Conservation (phyloP, 2,329 filamentous ascomycete species). For the Phialemoniopsis sp. region DNA sequence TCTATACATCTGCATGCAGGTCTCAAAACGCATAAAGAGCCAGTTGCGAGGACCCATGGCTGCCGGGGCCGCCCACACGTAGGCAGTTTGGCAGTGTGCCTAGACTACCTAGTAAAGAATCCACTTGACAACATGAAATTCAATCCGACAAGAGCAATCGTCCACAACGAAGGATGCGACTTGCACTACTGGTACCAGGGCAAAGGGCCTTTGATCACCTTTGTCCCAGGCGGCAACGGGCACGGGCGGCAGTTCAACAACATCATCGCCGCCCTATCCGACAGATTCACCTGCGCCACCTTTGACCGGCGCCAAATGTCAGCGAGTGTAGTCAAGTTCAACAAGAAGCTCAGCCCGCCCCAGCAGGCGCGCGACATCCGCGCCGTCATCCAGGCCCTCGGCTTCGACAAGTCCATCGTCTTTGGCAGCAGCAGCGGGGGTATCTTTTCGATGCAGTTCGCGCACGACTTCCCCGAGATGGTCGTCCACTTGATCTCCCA, state of each 20-base stretch:
- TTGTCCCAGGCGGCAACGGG: constrained; percentile 26
- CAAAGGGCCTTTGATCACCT: constrained; percentile 20
- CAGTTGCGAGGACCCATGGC: too few species aligned
- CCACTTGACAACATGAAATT: too few species aligned
- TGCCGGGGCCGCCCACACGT: too few species aligned
- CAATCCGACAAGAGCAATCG: constrained; percentile 4
- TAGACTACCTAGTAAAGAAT: too few species aligned
- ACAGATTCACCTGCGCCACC: constrained; percentile 20
- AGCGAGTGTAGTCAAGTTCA: constrained; percentile 15
- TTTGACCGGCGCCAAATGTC: constrained; percentile 28
- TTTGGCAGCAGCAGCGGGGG: constrained; percentile 24
- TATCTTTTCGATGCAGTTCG: constrained; percentile 22
- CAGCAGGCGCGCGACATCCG: constrained; percentile 24
- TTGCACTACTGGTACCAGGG: constrained; percentile 25
- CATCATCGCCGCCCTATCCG: constrained; percentile 19
- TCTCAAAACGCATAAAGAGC: too few species aligned
- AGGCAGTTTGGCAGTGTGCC: too few species aligned
- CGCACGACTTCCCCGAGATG: constrained; percentile 20
- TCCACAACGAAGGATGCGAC: constrained; percentile 23
- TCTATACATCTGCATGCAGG: too few species aligned
- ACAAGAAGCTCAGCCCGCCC: constrained; percentile 16
- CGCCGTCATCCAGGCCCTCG: constrained; percentile 19
- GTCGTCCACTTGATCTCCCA: constrained; percentile 22
- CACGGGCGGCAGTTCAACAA: constrained; percentile 23
- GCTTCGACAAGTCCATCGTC: constrained; percentile 17